Evolutionary conservation across 371 early-diverging fungal species (phyloP).

Genomic region (Batkoa obscura): DNA sequence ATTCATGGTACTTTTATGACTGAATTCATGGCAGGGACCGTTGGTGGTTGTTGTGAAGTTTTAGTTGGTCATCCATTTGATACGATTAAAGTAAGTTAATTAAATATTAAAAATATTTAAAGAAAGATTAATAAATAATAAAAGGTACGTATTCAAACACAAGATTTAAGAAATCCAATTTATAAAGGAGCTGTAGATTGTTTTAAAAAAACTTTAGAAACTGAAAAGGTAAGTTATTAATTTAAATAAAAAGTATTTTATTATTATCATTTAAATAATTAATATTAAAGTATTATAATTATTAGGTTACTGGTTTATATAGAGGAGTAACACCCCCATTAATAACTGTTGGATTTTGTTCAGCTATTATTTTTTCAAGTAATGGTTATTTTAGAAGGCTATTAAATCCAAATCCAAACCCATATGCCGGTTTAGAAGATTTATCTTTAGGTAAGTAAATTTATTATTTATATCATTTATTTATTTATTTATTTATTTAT

Average conservation of each 20-base stretch:
- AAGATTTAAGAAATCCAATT: constrained; percentile 33
- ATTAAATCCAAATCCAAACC: constrained; percentile 26
- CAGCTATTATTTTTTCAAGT: constrained; percentile 69
- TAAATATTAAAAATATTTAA: neutral
- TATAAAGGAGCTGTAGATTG: constrained; percentile 57
- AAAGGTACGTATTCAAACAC: constrained; percentile 63
- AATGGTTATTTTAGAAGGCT: constrained; percentile 52
- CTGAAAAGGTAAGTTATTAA: constrained; percentile 48
- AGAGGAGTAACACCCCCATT: constrained; percentile 68
- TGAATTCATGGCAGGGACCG: constrained; percentile 62
- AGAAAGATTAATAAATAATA: neutral
- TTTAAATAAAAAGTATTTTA: neutral
- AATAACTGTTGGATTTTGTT: constrained; percentile 63
- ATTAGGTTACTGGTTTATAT: constrained; percentile 46
- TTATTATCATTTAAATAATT: neutral
- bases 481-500: too few relatives aligned
- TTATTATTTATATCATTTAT: too few relatives aligned
- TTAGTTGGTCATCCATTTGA: constrained; percentile 62
- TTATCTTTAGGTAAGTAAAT: neutral
- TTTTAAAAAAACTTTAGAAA: constrained; percentile 34
- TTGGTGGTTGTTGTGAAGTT: constrained; percentile 75
- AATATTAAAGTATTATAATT: neutral
- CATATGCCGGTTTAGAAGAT: constrained; percentile 20
- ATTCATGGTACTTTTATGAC: constrained; percentile 12
- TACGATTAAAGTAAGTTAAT: constrained; percentile 34